Base-by-base conservation (phyloP, 1,284 basidiomycete genomes). In the Cutaneotrichosporon sp. region DNA sequence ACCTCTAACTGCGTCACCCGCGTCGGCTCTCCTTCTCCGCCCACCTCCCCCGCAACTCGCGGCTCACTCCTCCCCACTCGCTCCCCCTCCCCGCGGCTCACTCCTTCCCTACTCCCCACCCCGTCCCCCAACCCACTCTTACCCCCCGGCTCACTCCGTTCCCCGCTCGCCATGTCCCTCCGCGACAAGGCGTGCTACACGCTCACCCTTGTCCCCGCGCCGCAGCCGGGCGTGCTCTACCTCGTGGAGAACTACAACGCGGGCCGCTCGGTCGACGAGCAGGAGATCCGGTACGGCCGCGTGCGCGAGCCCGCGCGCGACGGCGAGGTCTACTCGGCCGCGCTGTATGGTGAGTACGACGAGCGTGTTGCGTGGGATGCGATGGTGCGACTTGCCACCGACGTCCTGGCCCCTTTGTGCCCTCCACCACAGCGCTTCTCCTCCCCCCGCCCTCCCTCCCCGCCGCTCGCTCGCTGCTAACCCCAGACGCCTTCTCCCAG, bases 301-400 rank as follows among this genome's bases (percentile, higher is more conserved):
- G 68, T 76, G 6, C 64, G 42, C 34, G 54, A 55, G 54, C 29
- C 18, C 9, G 27, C 43, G 36, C 71, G 74, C 53, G 47, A 36
- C 9, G 72, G 68, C 4, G 75, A 78, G 64, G 64, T 60, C 33
- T 76, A 75, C 45, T 65, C 71, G 1, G 52, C 72, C 7, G 66
- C 55, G 4, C 56, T 78, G 16, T 78, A 73, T 63, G 76, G 76
- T 77, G 58, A 54, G 74, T 68, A 14, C n/a, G n/a, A n/a, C n/a
- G n/a, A n/a, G n/a, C n/a, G n/a, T n/a, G n/a, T n/a, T n/a, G n/a
- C n/a, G n/a, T n/a, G n/a, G n/a, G n/a, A n/a, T n/a, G n/a, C n/a
- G n/a, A n/a, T n/a, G n/a, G n/a, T n/a, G n/a, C n/a, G n/a, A n/a
- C n/a, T n/a, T n/a, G n/a, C n/a, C n/a, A n/a, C n/a, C n/a, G n/a